These are phyloP conservation scores for Rubroboletus pulcherrimus DNA, from an alignment of 768 basidiomycete species.

Conservation along the genomic window DNA sequence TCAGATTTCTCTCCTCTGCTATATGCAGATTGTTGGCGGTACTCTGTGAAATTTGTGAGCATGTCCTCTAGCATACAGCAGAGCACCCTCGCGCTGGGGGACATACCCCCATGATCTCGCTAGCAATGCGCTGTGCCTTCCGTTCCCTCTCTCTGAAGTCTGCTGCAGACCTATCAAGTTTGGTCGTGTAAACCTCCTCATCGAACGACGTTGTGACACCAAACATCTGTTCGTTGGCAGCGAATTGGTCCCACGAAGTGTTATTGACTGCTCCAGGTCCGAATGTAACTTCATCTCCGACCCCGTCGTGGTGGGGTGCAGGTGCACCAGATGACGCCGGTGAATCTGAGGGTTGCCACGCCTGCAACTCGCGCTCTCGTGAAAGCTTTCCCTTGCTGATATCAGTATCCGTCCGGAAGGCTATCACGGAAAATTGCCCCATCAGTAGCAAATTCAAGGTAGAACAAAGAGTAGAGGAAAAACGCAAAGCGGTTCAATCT, in stretches of 20 bases:
- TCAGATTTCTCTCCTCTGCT: conserved; percentile 76
- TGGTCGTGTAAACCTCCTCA: conserved; percentile 94
- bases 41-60: conserved; percentile 39
- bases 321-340: conserved; percentile 31
- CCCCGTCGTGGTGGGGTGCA: conserved; percentile 25
- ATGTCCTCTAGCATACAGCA: conserved; percentile 5
- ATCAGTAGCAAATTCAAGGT: conserved; percentile 12
- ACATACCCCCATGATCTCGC: conserved; percentile 85
- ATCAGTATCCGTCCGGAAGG: conserved; percentile 80
- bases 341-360: conserved; percentile 55
- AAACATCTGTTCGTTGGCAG: conserved; percentile 87
- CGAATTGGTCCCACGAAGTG: conserved; percentile 86
- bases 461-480: background rate
- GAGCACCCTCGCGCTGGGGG: background rate
- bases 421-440: conserved; percentile 33
- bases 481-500: background rate
- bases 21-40: conserved; percentile 76
- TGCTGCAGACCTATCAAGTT: conserved; percentile 75
- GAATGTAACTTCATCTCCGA: conserved; percentile 69
- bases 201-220: conserved; percentile 90
- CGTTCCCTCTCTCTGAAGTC: conserved; percentile 89
- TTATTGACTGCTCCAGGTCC: conserved; percentile 45
- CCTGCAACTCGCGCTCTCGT: conserved; percentile 76
- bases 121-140: conserved; percentile 83
- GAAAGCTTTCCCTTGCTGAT: conserved; percentile 55